Evolutionary conservation across 73 alveolate species (phyloP), one percentile per base, ranked within the genome.

Genomic region (Paramecium octaurelia): DNA sequence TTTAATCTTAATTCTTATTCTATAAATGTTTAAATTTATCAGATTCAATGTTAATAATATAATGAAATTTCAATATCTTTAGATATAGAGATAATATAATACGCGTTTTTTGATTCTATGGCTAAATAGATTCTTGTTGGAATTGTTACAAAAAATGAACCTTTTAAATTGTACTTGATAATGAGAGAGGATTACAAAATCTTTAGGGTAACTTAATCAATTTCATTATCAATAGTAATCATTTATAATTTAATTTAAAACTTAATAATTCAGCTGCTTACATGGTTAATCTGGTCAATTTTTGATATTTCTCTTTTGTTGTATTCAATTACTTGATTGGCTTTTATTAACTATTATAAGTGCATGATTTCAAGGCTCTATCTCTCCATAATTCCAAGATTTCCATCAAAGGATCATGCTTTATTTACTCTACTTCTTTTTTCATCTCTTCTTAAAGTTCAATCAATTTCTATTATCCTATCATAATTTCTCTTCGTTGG

Each of bases 201-300:
- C 27, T 40, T 40, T 40, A 40, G 14, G 48, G 14, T 40, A 7
- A 40, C 14, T 40, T 7, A 40, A 6, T 40, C 16, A 40, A 40
- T 40, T 40, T 48, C 14, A 48, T n/a, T 16, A 48, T 48, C 24
- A 14, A 29, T 70, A 80, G 48, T 18, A 10, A 42, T 77, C 90
- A 77, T 77, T 77, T 77, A 77, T 77, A 77, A 42, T 38, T 77
- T 77, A 77, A 38, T 38, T 77, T 38, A 77, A 38, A 77, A 77
- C 70, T 77, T 59, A 77, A 27, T 42, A 77, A 44, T 42, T 77
- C 68, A 42, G 90, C 70, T 35, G 70, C 71, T 77, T 59, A 23
- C 77, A 59, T 59, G 21, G 77, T 59, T 29, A 70, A 70, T 70
- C 86, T 24, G 12, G 86, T 11, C 24, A 70, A 70, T 70, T 70